phyloP scores from a whole-genome alignment of 805 yeast species.

The Lipomyces spencermartinsiae region DNA sequence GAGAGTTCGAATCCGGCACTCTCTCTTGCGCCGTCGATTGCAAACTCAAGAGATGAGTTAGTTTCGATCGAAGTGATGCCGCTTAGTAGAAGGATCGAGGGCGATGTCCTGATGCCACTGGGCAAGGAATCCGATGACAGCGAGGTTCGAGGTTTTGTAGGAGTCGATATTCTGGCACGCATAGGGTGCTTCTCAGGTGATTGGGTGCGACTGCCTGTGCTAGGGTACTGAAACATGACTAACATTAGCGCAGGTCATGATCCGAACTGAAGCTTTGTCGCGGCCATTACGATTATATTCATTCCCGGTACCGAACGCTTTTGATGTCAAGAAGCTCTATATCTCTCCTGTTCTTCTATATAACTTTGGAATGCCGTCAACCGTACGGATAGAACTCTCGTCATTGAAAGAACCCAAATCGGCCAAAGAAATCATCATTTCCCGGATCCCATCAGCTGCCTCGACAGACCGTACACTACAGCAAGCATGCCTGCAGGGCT shows the following conservation, averaged over 20 bases:
- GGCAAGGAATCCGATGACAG: constrained; percentile 51
- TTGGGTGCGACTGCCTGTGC: constrained; percentile 48
- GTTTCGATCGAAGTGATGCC: constrained; percentile 33
- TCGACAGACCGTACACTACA: constrained; percentile 71
- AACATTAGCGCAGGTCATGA: constrained; percentile 15
- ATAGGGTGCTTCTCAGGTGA: constrained; percentile 77
- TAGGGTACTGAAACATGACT: constrained; percentile 27
- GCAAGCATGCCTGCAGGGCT: constrained; percentile 62
- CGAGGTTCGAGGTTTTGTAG: constrained; percentile 55
- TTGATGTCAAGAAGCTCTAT: constrained; percentile 52
- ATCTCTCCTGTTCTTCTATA: constrained; percentile 67
- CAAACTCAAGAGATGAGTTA: constrained; percentile 23
- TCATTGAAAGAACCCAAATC: constrained; percentile 47
- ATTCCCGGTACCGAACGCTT: constrained; percentile 66
- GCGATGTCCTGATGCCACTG: constrained; percentile 19
- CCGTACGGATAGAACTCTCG: constrained; percentile 37
- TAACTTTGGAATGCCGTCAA: constrained; percentile 53
- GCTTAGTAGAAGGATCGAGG: constrained; percentile 28
- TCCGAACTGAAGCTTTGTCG: constrained; percentile 17
- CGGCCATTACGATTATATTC: constrained; percentile 58
- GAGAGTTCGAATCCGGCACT: constrained; percentile 13
- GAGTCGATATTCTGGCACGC: constrained; percentile 57
- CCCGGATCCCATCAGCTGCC: constrained; percentile 71
- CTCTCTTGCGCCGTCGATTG: constrained; percentile 17
- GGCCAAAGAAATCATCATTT: constrained; percentile 69